phyloP scores from a whole-genome alignment of 176 grass and related monocot species.

The Carex pumila region DNA sequence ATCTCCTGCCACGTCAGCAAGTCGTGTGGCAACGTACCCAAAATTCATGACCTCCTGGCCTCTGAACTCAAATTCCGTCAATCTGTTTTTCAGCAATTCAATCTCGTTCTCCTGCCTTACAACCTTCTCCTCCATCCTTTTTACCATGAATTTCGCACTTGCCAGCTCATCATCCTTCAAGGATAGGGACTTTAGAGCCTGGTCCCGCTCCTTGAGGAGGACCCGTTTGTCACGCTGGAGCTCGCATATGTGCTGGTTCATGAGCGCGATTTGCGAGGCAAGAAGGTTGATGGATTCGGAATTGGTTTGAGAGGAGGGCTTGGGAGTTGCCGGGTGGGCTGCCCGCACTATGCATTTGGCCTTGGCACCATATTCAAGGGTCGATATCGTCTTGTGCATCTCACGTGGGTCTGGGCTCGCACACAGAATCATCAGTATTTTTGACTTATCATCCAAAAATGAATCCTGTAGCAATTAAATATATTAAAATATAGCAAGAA shows the following conservation, averaged over 20 bases:
- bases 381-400: constrained; percentile 86
- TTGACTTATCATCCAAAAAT: constrained; percentile 86
- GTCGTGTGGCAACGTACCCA: constrained; percentile 14
- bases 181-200: constrained; percentile 35
- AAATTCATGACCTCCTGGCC: constrained; percentile 12
- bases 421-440: constrained; percentile 98
- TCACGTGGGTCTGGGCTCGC: constrained; percentile 89
- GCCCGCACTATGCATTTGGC: constrained; percentile 87
- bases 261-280: constrained; percentile 55
- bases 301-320: constrained; percentile 39
- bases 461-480: constrained; percentile 58
- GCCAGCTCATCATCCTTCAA: constrained; percentile 59
- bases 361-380: constrained; percentile 90
- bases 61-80: constrained; percentile 52
- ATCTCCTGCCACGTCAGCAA: constrained; percentile 49
- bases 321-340: constrained; percentile 53
- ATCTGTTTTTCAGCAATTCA: constrained; percentile 35
- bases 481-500: neutral
- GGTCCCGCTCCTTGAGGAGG: constrained; percentile 51
- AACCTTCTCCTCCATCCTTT: constrained; percentile 39
- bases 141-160: constrained; percentile 33
- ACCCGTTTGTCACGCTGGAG: constrained; percentile 65
- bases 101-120: constrained; percentile 44
- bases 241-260: constrained; percentile 85
- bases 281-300: constrained; percentile 59